Evolutionary conservation across 495 filamentous ascomycete genomes (phyloP), one percentile per base, ranked within the genome.

Genomic region (Pseudevernia furfuracea): DNA sequence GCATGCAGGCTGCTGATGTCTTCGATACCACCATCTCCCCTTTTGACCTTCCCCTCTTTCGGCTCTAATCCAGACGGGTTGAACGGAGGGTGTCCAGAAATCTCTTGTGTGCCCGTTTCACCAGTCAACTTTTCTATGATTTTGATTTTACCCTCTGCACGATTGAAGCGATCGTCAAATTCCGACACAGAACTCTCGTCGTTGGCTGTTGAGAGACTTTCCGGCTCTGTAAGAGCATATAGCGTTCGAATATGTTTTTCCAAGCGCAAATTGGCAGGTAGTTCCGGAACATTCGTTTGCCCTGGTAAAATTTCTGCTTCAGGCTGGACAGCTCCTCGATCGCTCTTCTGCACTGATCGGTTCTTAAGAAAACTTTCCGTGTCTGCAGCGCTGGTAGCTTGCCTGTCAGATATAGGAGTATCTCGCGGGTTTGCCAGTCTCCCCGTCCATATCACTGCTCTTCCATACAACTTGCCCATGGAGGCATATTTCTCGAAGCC

Each of bases 401-500:
- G 36, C 10, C 14, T 23, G 32, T 56, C 37, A 36, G 38, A 8
- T 25, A 37, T 36, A 19, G 12, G 36, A 14, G 3, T 34, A 44
- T 38, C 34, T 49, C 53, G 48, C 0, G 30, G 19, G 8, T 2
- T 7, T 39, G 67, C 68, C 57, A 87, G 74, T 67, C 87, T 77
- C 25, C 84, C 83, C 46, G 87, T 84, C 94, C 92, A 97, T 46
- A 97, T 82, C 1, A 87, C 74, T 5, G 89, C 85, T 70, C 84
- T 86, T n/a, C 94, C 92, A 69, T 92, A 88, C 28, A 99, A 72
- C 61, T 79, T 80, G 1, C 94, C 95, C 69, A 91, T 82, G 63
- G 89, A 86, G 19, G 85, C 68, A 69, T 90, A 96, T 75, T 96
- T 97, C 71, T 94, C 89, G 64, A 93, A 97, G 1, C 92, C 94